These are phyloP conservation scores for Cercospora brassicicola DNA, from an alignment of 2,329 filamentous ascomycete species.

Conservation along the genomic window DNA sequence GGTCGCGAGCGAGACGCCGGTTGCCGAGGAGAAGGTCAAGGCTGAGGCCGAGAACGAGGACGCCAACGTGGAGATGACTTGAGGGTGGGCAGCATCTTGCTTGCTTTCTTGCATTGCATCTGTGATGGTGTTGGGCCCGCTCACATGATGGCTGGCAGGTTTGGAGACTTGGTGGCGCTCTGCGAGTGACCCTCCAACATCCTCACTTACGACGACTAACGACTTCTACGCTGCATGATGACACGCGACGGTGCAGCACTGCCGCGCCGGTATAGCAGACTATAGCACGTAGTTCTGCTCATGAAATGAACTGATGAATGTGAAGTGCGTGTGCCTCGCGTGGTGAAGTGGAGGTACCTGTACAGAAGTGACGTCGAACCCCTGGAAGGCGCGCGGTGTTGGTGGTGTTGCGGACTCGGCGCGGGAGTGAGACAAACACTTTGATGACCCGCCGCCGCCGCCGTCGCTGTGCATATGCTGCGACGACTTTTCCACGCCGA, in stretches of 20 bases:
- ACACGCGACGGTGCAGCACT: neutral
- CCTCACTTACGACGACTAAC: neutral
- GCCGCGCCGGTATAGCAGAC: neutral
- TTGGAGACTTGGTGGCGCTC: neutral
- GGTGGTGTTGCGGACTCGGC: neutral
- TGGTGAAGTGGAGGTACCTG: neutral
- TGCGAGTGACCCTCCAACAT: neutral
- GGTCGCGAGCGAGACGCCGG: constrained; percentile 1
- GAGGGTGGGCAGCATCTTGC: neutral
- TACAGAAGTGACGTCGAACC: constrained; percentile 1
- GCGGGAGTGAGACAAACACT: constrained; percentile 5
- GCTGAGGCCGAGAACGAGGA: neutral
- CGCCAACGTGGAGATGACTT: neutral
- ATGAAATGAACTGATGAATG: neutral
- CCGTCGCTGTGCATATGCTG: neutral
- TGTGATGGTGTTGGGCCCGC: neutral
- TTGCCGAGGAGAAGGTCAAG: constrained; percentile 6
- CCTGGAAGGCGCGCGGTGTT: neutral
- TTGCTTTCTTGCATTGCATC: neutral
- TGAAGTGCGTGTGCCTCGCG: neutral
- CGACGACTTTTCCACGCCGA: neutral
- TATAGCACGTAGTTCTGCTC: neutral
- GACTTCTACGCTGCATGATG: neutral
- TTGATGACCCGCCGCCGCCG: neutral
- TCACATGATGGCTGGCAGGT: neutral